Conservation (phyloP, 257 asterid species). For the Solanum clarkiae region DNA sequence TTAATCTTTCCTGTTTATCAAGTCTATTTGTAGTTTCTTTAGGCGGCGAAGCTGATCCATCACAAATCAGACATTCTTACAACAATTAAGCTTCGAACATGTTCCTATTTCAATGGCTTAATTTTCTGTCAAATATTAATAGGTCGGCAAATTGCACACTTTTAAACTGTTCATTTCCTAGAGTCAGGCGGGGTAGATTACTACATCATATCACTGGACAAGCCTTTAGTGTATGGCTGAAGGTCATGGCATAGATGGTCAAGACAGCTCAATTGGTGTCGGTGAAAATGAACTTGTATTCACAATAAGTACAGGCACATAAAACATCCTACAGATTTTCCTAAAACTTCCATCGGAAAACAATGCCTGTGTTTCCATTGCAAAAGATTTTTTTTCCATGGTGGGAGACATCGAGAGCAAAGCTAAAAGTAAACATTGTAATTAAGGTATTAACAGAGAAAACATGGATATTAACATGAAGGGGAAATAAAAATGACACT, state of each 20-base stretch:
- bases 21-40: neutral
- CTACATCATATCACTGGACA: neutral
- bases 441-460: neutral
- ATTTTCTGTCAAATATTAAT: neutral
- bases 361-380: neutral
- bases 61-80: neutral
- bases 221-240: neutral
- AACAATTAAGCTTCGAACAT: neutral
- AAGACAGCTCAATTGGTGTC: neutral
- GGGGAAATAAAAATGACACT: neutral
- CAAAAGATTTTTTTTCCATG: neutral
- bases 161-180: neutral
- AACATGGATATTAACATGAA: neutral
- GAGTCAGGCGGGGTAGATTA: neutral
- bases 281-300: neutral
- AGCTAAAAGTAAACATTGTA: neutral
- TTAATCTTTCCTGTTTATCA: neutral
- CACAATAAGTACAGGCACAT: neutral
- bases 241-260: neutral
- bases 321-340: neutral
- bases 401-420: neutral
- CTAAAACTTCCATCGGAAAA: neutral
- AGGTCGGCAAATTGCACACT: neutral
- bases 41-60: neutral
- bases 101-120: neutral